Evolutionary conservation across 495 filamentous ascomycete genomes (phyloP).

Genomic region (Tetracladium setigerum): DNA sequence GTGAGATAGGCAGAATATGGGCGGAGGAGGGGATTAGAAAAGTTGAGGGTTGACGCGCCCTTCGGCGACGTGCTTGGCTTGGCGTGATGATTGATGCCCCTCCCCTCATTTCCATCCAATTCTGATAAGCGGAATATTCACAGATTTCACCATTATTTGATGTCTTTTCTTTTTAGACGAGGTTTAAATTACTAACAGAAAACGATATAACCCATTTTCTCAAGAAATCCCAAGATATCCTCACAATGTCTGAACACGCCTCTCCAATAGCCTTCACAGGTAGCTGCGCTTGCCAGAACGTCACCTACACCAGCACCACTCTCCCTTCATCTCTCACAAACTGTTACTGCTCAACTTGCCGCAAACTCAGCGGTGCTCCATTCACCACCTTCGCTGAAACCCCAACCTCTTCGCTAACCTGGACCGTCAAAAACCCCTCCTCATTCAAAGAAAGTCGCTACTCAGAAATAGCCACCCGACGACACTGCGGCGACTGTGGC

Average conservation of each 20-base stretch:
- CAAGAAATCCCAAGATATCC: too few relatives aligned
- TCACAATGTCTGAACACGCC: too few relatives aligned
- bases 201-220: too few relatives aligned
- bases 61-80: not conserved
- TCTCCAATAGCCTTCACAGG: constrained; percentile 7
- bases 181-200: too few relatives aligned
- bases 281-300: constrained; percentile 14
- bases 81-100: not conserved
- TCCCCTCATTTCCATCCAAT: not conserved
- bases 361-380: constrained; percentile 15
- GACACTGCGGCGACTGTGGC: constrained; percentile 16
- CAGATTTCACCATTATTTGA: too few relatives aligned
- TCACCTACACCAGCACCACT: constrained; percentile 16
- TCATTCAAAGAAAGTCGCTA: constrained; percentile 2
- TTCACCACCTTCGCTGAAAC: constrained; percentile 17
- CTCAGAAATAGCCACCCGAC: constrained; percentile 12
- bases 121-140: not conserved
- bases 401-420: constrained; percentile 8
- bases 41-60: too few relatives aligned
- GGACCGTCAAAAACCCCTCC: not conserved
- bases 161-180: too few relatives aligned
- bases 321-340: constrained; percentile 16
- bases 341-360: constrained; percentile 21
- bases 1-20: not conserved
- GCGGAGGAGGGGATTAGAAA: not conserved